Base-by-base conservation (phyloP, 2,329 filamentous ascomycete species). In the Phaeophleospora eucalypticola region DNA sequence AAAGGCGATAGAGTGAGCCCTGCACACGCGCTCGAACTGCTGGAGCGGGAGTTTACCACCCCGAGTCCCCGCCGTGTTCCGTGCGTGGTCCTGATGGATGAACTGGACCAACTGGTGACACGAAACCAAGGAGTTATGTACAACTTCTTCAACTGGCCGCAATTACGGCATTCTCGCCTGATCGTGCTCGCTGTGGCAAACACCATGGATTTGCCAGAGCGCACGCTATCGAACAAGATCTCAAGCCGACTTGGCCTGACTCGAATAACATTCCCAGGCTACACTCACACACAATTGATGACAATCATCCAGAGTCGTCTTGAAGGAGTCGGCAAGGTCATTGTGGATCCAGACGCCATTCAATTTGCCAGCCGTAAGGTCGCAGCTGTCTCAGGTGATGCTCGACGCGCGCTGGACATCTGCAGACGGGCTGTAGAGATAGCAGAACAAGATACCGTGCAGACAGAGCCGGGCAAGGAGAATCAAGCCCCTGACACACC, bases 41-140 rank as follows among this genome's bases (percentile, higher is more conserved):
- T 98, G 8, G 90, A 96, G 68, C 81, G 87, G 43, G 93, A 98
- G 65, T 98, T 98, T 65, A 91, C 82, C 48, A 84, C 90, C 49
- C 93, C 94, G 0, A 94, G 86, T 49, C 93, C 93, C 18, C 81
- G 93, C 41, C 81, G 93, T 51, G 89, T 95, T 4, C 93, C 94
- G 1, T 97, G 91, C 64, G 93, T 98, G 12, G 93, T 98, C 2
- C 72, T 98, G 41, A 98, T 98, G 93, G 93, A 98, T 62, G 93
- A 98, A 69, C 78, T 98, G 39, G 93, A 98, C 65, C 93, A 98
- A 69, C 80, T 98, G 6, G 94, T 98, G 4, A 98, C 93, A 10
- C 93, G 91, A 64, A 97, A 95, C 62, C 94, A 98, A 67, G 91
- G 88, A n/a, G 93, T 98, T 70, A 98, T 98, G 93, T 98, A 98